phyloP scores from a whole-genome alignment of 2,329 filamentous ascomycete genomes.

The Epichloe typhina region DNA sequence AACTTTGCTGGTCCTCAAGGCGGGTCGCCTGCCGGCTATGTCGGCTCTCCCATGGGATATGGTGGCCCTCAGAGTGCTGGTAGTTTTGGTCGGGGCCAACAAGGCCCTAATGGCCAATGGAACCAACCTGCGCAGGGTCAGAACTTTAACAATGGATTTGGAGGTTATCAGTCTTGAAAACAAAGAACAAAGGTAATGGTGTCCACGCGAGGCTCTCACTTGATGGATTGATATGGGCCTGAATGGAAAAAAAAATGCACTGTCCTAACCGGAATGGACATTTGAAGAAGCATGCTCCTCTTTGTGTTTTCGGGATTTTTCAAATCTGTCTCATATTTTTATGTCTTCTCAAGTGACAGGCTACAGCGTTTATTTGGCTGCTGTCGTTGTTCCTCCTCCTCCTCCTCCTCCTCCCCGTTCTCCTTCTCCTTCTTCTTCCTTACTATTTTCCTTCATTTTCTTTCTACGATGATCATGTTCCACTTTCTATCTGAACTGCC shows the following conservation, averaged over 20 bases:
- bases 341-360: slow-evolving; percentile 9
- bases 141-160: slow-evolving; percentile 48
- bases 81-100: slow-evolving; percentile 69
- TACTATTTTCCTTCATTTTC: slow-evolving; percentile 1
- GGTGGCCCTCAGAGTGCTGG: slow-evolving; percentile 63
- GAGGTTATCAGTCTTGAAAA: slow-evolving; percentile 47
- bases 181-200: slow-evolving; percentile 1
- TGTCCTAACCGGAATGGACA: slow-evolving; percentile 5
- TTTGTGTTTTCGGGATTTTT: slow-evolving; percentile 8
- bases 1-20: slow-evolving; percentile 50
- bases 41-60: slow-evolving; percentile 57
- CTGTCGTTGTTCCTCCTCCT: slow-evolving; percentile 6
- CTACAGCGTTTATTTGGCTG: slow-evolving; percentile 8
- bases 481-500: not conserved
- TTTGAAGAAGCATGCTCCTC: slow-evolving; percentile 7
- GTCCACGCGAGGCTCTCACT: slow-evolving; percentile 1
- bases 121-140: slow-evolving; percentile 37
- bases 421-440: not conserved
- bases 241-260: slow-evolving; percentile 3
- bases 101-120: slow-evolving; percentile 44
- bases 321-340: slow-evolving; percentile 11
- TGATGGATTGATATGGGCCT: slow-evolving; percentile 3
- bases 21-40: slow-evolving; percentile 49
- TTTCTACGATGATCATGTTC: slow-evolving; percentile 3
- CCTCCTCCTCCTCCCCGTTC: too few relatives aligned